Base-by-base conservation (phyloP, 495 filamentous ascomycete genomes). In the Parmelia sp. region DNA sequence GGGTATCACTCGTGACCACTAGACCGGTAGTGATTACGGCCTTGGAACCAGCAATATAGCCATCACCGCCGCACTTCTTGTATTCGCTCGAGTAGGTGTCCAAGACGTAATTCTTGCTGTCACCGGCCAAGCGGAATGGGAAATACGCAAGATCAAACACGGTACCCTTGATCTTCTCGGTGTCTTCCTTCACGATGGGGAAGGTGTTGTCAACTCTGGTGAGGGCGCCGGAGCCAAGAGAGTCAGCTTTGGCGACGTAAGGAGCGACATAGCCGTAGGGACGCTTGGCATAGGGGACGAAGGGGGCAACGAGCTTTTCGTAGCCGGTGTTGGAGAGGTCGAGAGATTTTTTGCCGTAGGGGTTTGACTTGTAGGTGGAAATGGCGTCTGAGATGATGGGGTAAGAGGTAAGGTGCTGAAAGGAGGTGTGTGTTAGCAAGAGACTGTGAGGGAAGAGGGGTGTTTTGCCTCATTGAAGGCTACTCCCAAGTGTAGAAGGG, bases 161-260 rank as follows among this genome's bases (percentile, higher is more conserved):
- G 17, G 83, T 86, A 64, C 76, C 79, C 72, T 86, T 83, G 63
- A 98, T 81, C 73, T 90, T 90, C 45, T 84, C 76, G 14, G 91
- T 92, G 27, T 92, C 86, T 75, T 96, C 88, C 79, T 91, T 96
- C 69, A 98, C 84, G 70, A 89, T 82, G 35, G 94, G 94, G 79
- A 96, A 91, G 65, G 78, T 84, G 60, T 80, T 72, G 65, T 97
- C 94, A 67, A 97, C 83, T 68, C 83, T 84, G 63, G 70, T 79
- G 66, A 98, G 82, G 21, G 88, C 83, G 69, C 81, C 77, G 76
- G 92, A 87, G 69, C 90, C 94, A 56, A 96, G 76, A 64, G 83
- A 74, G 66, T 98, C 94, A 69, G 86, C 92, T 71, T 86, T 88
- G 73, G 83, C 79, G 60, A 96, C 79, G 76, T 96, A 96, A 3